phyloP scores from a whole-genome alignment of 371 early-diverging fungal genomes.

The Quaeritorhiza haematococci region DNA sequence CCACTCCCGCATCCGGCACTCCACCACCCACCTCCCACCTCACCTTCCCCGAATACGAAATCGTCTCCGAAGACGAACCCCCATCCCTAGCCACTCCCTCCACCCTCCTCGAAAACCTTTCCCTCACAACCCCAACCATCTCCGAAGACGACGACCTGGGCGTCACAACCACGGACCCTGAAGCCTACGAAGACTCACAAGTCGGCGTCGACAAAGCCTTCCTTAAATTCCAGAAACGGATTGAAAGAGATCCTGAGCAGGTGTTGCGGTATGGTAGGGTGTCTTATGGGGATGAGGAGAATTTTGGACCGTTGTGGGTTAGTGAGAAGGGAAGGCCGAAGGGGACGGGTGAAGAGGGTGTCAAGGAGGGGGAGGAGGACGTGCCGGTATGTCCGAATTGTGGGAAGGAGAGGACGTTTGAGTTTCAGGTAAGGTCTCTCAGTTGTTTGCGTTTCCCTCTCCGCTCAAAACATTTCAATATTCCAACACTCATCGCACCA shows the following conservation, averaged over 20 bases:
- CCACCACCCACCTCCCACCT: neutral
- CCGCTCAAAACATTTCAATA: neutral
- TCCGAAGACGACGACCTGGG: conserved; percentile 19
- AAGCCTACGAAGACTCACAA: conserved; percentile 67
- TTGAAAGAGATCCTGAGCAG: conserved; percentile 78
- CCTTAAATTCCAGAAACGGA: conserved; percentile 80
- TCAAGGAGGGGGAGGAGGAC: conserved; percentile 42
- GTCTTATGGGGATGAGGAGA: neutral
- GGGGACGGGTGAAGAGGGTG: conserved; percentile 63
- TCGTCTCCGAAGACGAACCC: conserved; percentile 71
- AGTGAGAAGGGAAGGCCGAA: neutral
- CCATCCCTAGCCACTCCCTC: too few species aligned
- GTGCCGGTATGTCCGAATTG: conserved; percentile 76
- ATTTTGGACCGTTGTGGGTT: neutral
- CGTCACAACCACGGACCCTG: conserved; percentile 44
- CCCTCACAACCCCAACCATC: neutral
- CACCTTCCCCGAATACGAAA: conserved; percentile 63
- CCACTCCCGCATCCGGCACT: conserved; percentile 9
- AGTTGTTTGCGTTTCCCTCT: neutral
- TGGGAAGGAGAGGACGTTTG: conserved; percentile 71
- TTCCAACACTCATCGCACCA: too few species aligned
- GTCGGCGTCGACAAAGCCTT: conserved; percentile 89
- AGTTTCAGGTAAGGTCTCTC: conserved; percentile 69
- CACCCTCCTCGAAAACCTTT: neutral
- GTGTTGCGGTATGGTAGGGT: conserved; percentile 62